Base-by-base conservation (phyloP, 2,329 filamentous ascomycete species). In the Pseudopyricularia javanii region DNA sequence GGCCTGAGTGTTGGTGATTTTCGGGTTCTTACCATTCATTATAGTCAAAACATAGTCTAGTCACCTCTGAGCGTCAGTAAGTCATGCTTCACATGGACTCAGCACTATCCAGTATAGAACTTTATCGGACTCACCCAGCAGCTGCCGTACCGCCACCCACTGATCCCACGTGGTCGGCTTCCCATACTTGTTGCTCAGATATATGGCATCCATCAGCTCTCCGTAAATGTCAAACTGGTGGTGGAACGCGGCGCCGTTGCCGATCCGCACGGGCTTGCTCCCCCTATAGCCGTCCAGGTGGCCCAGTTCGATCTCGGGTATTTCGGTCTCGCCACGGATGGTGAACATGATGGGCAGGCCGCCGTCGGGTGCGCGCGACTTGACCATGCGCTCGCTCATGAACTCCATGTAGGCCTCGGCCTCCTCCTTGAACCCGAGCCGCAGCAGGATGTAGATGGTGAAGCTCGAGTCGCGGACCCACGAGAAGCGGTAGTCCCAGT, bases 291-390 rank as follows among this genome's bases (percentile, higher is more conserved):
- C 86, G 47, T 87, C 82, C 2, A 91, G 73, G 59, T 91, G 86
- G 53, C 72, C 65, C 6, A 89, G 73, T 57, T 86, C 84, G 34
- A 74, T 61, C 66, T 89, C 86, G 0, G 85, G 84, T 35, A 90
- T 86, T 37, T 88, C 81, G 1, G 84, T 88, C 47, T 81, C 82
- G 48, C 86, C 86, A 24, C 80, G 75, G 58, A 91, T 89, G 40
- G 83, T 87, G 62, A 90, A 89, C 86, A 91, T 90, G 62, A 91
- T 87, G 12, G 86, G 86, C 34, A 91, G 67, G 0, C 78, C 80
- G 30, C 80, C 79, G 50, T 83, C 77, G 1, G 74, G 63, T 7
- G 70, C 70, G n/a, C 79, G 74, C 1, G 82, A 82, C 55, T 79
- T 74, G 32, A 78, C 62, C 55, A 90, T 80, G 9, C 85, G 78